Conservation (phyloP, 1,284 basidiomycete genomes). For the Flammula alnicola region DNA sequence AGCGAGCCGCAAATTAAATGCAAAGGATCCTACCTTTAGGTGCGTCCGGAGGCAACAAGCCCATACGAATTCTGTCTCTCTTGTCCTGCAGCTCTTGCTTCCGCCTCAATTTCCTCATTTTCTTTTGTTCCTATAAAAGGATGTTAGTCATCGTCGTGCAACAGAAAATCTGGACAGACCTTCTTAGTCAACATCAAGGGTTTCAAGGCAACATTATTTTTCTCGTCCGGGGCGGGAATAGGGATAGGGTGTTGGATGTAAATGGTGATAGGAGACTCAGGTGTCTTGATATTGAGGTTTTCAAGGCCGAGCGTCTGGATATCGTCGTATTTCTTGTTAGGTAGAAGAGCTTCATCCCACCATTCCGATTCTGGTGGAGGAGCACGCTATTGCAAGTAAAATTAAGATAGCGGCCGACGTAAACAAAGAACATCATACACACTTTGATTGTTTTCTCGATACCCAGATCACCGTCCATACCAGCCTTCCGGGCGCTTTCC, state of each 20-base stretch:
- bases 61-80: slow-evolving; percentile 95
- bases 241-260: slow-evolving; percentile 98
- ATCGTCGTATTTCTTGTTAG: slow-evolving; percentile 81
- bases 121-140: slow-evolving; percentile 84
- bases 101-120: slow-evolving; percentile 90
- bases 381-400: slow-evolving; percentile 55
- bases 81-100: slow-evolving; percentile 94
- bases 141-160: slow-evolving; percentile 12
- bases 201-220: slow-evolving; percentile 76
- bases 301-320: slow-evolving; percentile 57
- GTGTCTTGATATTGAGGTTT: slow-evolving; percentile 62
- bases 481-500: slow-evolving; percentile 90
- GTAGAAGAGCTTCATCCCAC: slow-evolving; percentile 95
- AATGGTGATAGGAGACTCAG: slow-evolving; percentile 82
- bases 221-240: slow-evolving; percentile 89
- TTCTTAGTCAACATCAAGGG: slow-evolving; percentile 91
- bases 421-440: slow-evolving; percentile 25
- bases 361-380: slow-evolving; percentile 92
- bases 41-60: slow-evolving; percentile 91
- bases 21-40: slow-evolving; percentile 76
- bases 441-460: slow-evolving; percentile 90
- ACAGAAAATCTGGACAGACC: slow-evolving; percentile 38
- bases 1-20: slow-evolving; percentile 13
- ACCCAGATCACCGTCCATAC: slow-evolving; percentile 91
- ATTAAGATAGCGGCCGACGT: background rate